Base-by-base conservation (phyloP, 2,329 filamentous ascomycete species). In the Exophiala alcalophila region DNA sequence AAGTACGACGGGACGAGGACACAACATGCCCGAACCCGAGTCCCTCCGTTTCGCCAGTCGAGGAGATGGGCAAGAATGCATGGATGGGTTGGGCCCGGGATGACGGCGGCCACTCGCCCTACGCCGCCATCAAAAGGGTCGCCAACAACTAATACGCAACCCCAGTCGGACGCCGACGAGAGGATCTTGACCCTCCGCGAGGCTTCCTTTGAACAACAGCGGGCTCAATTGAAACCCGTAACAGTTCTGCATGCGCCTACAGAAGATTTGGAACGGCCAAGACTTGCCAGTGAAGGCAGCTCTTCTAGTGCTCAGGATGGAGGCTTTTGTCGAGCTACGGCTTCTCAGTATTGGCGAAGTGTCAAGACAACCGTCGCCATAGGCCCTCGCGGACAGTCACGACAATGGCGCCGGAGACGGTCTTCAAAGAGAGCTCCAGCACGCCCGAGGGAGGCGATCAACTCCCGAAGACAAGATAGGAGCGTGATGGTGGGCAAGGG, bases 41-140 rank as follows among this genome's bases (percentile, higher is more conserved):
- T 53, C 16, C 50, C 50, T 12, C 46, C 40, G 28, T 53, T 53
- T 30, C 46, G 34, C 14, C 50, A 53, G 29, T 53, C 50, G 3
- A 40, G 31, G 31, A 43, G 37, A 39, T 53, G 50, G 50, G 43
- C 50, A 25, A 44, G 29, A 31, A 44, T 26, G 33, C 38, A 49
- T 24, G 34, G 29, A 20, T 28, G 36, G 14, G 25, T 7, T 18
- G 32, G 14, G 20, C 23, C 32, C 9, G 26, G 27, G 20, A 29
- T 27, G 16, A 14, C 18, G 23, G 6, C 29, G 10, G 11, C 28
- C n/a, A n/a, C n/a, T n/a, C n/a, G n/a, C n/a, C 24, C 29, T 9
- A 28, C 11, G 19, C 34, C 39, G 10, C 40, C 32, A 18, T 26
- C 40, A 3, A 20, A 28, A 36, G 19, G 18, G 18, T 21, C 25